These are phyloP conservation scores for Colletotrichum cuscutae DNA, from an alignment of 2,329 filamentous ascomycete species.

Conservation along the genomic window DNA sequence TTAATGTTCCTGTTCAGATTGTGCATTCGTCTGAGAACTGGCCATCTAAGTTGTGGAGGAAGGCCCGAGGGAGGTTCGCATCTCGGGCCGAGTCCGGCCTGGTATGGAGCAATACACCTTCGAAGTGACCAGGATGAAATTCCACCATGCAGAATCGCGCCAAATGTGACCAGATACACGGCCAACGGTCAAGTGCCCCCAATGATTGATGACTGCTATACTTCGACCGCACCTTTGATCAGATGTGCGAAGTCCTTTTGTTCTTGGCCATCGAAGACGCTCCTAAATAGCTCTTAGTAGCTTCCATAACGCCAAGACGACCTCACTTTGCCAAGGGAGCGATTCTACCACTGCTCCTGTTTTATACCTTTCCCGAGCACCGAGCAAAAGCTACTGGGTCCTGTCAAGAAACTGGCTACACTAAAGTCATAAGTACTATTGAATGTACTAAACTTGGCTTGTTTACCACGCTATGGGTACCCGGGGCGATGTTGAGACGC, in stretches of 20 bases:
- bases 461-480: background rate
- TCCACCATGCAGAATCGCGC: background rate
- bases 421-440: background rate
- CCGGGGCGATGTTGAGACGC: background rate
- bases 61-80: background rate
- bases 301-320: background rate
- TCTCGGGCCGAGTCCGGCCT: background rate
- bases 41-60: background rate
- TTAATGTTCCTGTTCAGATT: background rate
- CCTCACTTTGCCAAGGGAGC: background rate
- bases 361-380: background rate
- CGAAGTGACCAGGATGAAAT: background rate
- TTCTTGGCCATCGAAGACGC: background rate
- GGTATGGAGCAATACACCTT: background rate
- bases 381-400: background rate
- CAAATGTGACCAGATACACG: background rate
- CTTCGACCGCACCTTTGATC: background rate
- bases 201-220: background rate
- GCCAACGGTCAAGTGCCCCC: background rate
- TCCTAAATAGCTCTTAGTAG: background rate
- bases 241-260: background rate
- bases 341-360: background rate
- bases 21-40: background rate
- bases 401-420: background rate
- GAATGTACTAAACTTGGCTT: background rate